Evolutionary conservation across 2,329 filamentous ascomycete species (phyloP).

Genomic region (Seiridium unicorne): DNA sequence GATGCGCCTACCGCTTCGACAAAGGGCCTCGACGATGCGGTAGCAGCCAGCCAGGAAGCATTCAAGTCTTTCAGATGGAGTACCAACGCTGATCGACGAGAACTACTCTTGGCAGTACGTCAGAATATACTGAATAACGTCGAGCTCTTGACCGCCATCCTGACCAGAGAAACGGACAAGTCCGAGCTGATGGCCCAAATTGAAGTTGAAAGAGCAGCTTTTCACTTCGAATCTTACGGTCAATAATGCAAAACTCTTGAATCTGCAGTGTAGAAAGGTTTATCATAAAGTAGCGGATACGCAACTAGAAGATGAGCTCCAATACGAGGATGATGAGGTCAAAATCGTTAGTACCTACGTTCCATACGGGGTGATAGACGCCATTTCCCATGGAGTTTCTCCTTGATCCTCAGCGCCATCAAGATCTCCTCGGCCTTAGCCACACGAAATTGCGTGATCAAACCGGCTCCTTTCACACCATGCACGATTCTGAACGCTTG

Average conservation of each 20-base stretch:
- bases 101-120: constrained; percentile 36
- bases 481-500: constrained; percentile 50
- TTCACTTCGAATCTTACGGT: constrained; percentile 37
- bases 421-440: constrained; percentile 51
- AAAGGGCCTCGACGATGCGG: constrained; percentile 43
- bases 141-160: constrained; percentile 40
- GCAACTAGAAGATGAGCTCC: constrained; percentile 37
- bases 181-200: constrained; percentile 36
- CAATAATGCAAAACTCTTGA: neutral
- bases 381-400: constrained; percentile 64
- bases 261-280: neutral
- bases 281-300: neutral
- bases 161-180: constrained; percentile 52
- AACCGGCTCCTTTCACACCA: constrained; percentile 57
- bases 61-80: constrained; percentile 46
- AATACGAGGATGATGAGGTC: constrained; percentile 43
- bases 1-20: constrained; percentile 41
- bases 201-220: constrained; percentile 35
- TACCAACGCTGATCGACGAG: constrained; percentile 39
- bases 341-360: constrained; percentile 40
- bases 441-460: constrained; percentile 55
- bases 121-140: constrained; percentile 37
- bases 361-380: constrained; percentile 49
- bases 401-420: constrained; percentile 42
- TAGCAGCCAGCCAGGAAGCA: constrained; percentile 41